Evolutionary conservation across 1,284 basidiomycete species (phyloP).

Genomic region (Entoloma clypeatum): DNA sequence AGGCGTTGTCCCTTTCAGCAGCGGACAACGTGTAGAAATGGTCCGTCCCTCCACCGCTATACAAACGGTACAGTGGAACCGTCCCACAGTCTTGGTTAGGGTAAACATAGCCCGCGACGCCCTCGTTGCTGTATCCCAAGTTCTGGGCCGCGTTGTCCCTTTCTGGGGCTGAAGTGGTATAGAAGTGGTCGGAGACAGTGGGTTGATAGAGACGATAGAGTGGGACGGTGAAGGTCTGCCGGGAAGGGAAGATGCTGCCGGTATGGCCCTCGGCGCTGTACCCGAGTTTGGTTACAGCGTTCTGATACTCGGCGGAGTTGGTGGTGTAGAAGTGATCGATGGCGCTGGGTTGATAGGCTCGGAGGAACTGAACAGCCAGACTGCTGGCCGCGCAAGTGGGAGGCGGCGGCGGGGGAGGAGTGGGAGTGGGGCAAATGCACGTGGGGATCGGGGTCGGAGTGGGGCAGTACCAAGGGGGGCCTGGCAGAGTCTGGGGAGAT

Average conservation of each 20-base stretch:
- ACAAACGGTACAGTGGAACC: constrained; percentile 20
- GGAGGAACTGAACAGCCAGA: constrained; percentile 4
- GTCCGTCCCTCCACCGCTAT: constrained; percentile 5
- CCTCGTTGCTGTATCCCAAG: constrained; percentile 10
- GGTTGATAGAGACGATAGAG: constrained; percentile 10
- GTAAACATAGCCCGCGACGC: constrained; percentile 18
- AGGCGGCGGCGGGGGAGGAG: too few species aligned
- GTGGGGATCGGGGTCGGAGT: too few species aligned
- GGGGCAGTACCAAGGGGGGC: too few species aligned
- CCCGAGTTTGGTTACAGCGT: constrained; percentile 3
- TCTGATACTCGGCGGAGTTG: constrained; percentile 7
- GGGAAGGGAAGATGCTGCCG: constrained; percentile 8
- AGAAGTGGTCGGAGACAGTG: constrained; percentile 9
- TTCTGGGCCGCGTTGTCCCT: constrained; percentile 10
- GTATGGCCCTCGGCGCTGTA: constrained; percentile 8
- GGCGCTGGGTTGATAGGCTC: not conserved
- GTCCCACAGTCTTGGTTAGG: constrained; percentile 16
- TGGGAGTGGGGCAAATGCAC: too few species aligned
- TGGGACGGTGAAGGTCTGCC: constrained; percentile 10
- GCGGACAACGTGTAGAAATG: constrained; percentile 20
- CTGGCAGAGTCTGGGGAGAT: too few species aligned
- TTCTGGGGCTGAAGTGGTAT: constrained; percentile 10
- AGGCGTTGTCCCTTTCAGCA: constrained; percentile 14
- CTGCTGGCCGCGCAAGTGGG: too few species aligned
- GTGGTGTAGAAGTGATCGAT: constrained; percentile 15